These are phyloP conservation scores for Dendrobium officinale DNA, from an alignment of 106 monocot species.

Conservation along the genomic window DNA sequence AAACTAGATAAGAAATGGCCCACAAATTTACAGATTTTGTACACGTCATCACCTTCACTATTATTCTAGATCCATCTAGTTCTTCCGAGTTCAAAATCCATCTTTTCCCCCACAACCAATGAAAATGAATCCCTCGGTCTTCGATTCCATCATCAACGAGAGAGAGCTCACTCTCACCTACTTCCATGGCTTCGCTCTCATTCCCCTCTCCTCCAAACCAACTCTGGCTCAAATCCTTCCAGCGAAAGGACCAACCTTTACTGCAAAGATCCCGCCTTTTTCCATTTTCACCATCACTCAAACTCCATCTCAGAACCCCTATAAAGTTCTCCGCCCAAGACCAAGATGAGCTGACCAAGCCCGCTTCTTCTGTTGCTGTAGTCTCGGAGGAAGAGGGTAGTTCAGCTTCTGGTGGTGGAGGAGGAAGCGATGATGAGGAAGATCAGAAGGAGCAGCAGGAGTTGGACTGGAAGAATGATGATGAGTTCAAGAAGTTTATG, in stretches of 20 bases:
- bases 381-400: constrained; percentile 4
- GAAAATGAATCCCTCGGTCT: background rate
- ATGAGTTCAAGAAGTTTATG: constrained; percentile 93
- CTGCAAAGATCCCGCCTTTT: constrained; percentile 1
- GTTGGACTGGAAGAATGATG: constrained; percentile 78
- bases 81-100: background rate
- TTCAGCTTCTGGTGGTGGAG: background rate
- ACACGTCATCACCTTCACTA: background rate
- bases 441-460: constrained; percentile 39
- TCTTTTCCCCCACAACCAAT: background rate
- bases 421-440: constrained; percentile 12
- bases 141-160: background rate
- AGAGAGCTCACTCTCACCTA: background rate
- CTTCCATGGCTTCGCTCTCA: constrained; percentile 7
- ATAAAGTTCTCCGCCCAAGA: constrained; percentile 15
- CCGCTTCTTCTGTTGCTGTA: constrained; percentile 9
- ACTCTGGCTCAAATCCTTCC: background rate
- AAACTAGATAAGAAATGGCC: background rate
- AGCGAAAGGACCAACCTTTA: background rate
- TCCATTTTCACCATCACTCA: background rate
- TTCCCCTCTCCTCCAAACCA: background rate
- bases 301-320: background rate
- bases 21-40: background rate
- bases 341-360: constrained; percentile 14
- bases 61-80: constrained; percentile 13